Percentiles rank a stretch among this genome's conserved stretches.
phyloP scores from a whole-genome alignment of 2,329 filamentous ascomycete species.

The Cladophialophora bantiana region DNA sequence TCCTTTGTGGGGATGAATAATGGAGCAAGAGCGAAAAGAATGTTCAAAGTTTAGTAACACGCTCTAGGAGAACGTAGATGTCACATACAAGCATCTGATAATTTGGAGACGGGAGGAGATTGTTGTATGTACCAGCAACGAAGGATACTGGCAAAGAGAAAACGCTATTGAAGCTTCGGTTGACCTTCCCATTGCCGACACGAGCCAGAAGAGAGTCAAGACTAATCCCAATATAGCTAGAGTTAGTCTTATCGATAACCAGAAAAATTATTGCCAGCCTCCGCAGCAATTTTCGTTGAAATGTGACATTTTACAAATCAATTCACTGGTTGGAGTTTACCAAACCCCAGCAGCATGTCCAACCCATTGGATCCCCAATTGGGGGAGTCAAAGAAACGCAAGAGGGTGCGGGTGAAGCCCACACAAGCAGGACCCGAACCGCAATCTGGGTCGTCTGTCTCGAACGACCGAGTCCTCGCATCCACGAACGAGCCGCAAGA shows the following conservation, averaged over 20 bases:
- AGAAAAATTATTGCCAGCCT: conserved; percentile 11
- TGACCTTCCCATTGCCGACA: background rate
- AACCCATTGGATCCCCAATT: conserved; percentile 26
- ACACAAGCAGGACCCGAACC: conserved; percentile 38
- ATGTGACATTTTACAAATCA: background rate
- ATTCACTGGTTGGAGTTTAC: background rate
- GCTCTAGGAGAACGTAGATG: too few relatives aligned
- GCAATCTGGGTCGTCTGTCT: conserved; percentile 25
- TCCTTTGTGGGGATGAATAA: too few relatives aligned
- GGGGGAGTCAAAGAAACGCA: conserved; percentile 50
- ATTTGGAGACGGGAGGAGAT: background rate
- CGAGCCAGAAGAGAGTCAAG: background rate
- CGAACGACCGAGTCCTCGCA: conserved; percentile 32
- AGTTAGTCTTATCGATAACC: conserved; percentile 16
- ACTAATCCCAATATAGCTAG: background rate
- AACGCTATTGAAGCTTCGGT: background rate
- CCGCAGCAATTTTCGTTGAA: conserved; percentile 1
- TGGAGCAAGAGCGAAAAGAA: too few relatives aligned
- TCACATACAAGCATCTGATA: background rate
- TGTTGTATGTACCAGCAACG: background rate
- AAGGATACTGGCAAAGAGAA: background rate
- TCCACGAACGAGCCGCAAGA: conserved; percentile 38
- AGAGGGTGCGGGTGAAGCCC: conserved; percentile 52
- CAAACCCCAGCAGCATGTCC: background rate
- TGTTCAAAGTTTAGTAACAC: too few relatives aligned